Evolutionary conservation across 1,139 yeast species (phyloP).

Genomic region (Oligophagozyma castellii): DNA sequence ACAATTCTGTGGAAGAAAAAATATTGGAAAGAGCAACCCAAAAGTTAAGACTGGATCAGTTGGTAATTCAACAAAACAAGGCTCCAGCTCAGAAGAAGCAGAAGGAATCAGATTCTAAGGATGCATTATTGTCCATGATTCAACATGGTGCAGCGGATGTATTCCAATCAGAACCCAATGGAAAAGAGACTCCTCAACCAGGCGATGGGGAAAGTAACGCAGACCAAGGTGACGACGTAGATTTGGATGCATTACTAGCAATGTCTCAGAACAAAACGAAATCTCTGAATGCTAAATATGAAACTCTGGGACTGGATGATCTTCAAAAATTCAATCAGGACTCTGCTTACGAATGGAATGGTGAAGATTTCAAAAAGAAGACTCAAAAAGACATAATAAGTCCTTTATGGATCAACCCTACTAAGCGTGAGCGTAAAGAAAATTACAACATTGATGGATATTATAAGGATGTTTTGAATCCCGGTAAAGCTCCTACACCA

Average conservation of each 20-base stretch:
- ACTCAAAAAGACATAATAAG: constrained; percentile 30
- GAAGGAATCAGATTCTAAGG: constrained; percentile 49
- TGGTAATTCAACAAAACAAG: constrained; percentile 78
- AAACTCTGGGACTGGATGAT: constrained; percentile 80
- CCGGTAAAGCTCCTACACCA: constrained; percentile 42
- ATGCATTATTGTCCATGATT: constrained; percentile 85
- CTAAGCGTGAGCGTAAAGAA: constrained; percentile 67
- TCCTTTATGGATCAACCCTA: constrained; percentile 52
- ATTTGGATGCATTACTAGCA: constrained; percentile 65
- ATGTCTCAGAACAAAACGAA: constrained; percentile 76
- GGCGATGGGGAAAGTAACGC: constrained; percentile 25
- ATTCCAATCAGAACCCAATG: constrained; percentile 33
- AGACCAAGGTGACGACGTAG: constrained; percentile 36
- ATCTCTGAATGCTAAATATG: constrained; percentile 62
- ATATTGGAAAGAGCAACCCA: constrained; percentile 72
- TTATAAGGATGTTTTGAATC: constrained; percentile 63
- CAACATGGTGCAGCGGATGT: constrained; percentile 94
- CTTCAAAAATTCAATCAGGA: constrained; percentile 58
- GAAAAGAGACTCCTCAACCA: constrained; percentile 22
- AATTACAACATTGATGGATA: constrained; percentile 69
- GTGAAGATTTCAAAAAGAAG: constrained; percentile 65
- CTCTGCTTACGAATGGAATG: constrained; percentile 79
- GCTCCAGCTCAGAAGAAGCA: constrained; percentile 31
- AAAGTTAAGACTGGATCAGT: constrained; percentile 61
- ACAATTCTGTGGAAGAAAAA: constrained; percentile 70